Evolutionary conservation across 306 rosid genomes (phyloP).

Genomic region (Trifolium repens): DNA sequence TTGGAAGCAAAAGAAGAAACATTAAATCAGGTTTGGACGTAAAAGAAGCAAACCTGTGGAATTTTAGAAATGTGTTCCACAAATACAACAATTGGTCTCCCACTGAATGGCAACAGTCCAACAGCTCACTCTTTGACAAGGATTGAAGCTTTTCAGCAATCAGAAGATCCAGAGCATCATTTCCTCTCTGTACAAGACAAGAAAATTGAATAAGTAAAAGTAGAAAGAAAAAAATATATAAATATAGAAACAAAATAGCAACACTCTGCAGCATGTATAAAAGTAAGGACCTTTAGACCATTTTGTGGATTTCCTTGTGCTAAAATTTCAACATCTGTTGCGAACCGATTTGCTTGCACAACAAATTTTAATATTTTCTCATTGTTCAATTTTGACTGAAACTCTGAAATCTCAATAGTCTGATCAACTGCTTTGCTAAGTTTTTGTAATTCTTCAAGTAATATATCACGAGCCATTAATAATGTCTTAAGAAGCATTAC

Average conservation of each 20-base stretch:
- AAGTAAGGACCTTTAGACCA: slow-evolving; percentile 71
- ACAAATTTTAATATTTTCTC: slow-evolving; percentile 49
- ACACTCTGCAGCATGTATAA: slow-evolving; percentile 37
- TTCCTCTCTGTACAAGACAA: slow-evolving; percentile 49
- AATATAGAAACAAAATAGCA: slow-evolving; percentile 9
- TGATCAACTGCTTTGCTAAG: slow-evolving; percentile 67
- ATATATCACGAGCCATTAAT: slow-evolving; percentile 65
- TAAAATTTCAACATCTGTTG: slow-evolving; percentile 48
- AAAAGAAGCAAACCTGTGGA: slow-evolving; percentile 66
- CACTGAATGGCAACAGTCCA: slow-evolving; percentile 52
- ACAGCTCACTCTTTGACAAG: slow-evolving; percentile 50
- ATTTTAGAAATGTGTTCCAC: slow-evolving; percentile 73
- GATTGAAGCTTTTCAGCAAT: slow-evolving; percentile 38
- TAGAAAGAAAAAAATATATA: slow-evolving; percentile 5
- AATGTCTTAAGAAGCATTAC: slow-evolving; percentile 64
- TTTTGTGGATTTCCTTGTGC: slow-evolving; percentile 72
- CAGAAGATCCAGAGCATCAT: slow-evolving; percentile 19
- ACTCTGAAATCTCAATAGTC: slow-evolving; percentile 65
- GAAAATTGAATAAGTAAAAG: slow-evolving; percentile 14
- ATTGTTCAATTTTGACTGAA: slow-evolving; percentile 60
- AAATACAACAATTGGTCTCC: slow-evolving; percentile 75
- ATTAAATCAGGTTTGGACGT: slow-evolving; percentile 4
- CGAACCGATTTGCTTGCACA: slow-evolving; percentile 48
- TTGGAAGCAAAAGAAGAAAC: neutral
- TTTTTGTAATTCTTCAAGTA: slow-evolving; percentile 73